Percentiles rank a stretch among this genome's conserved stretches.
These are phyloP conservation scores for Anaeramoeba ignava DNA, from an alignment of 78 protist genomes.

Conservation along the genomic window DNA sequence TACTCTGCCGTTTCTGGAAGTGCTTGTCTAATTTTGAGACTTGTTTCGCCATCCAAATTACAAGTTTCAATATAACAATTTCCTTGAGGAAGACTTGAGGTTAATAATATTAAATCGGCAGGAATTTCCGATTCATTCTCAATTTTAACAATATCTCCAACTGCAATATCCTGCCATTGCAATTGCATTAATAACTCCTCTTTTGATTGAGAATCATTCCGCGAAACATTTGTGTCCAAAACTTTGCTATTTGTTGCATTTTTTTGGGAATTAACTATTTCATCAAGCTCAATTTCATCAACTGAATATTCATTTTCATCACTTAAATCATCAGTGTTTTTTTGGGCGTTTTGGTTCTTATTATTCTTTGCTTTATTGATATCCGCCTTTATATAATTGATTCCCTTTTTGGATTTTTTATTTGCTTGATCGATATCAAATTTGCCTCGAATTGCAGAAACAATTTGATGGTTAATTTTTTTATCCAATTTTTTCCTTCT, in stretches of 20 bases:
- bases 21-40: constrained; percentile 10
- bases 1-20: not conserved
- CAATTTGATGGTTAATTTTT: constrained; percentile 17
- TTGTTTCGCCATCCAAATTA: constrained; percentile 24
- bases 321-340: not conserved
- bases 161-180: constrained; percentile 18
- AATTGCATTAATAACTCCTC: not conserved
- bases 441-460: constrained; percentile 10
- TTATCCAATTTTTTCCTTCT: constrained; percentile 27
- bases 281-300: not conserved
- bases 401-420: too few species aligned
- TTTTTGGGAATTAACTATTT: too few species aligned
- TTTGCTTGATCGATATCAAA: not conserved
- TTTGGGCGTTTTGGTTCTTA: not conserved
- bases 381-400: too few species aligned
- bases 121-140: constrained; percentile 50
- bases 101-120: constrained; percentile 63
- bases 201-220: not conserved
- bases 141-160: constrained; percentile 55
- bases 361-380: not conserved
- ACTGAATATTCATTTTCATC: not conserved
- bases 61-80: constrained; percentile 32
- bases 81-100: constrained; percentile 48
- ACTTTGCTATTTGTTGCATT: too few species aligned
- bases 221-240: not conserved